Base-by-base conservation (phyloP, 192 early-diverging fungal species). In the Entomortierella lignicola region DNA sequence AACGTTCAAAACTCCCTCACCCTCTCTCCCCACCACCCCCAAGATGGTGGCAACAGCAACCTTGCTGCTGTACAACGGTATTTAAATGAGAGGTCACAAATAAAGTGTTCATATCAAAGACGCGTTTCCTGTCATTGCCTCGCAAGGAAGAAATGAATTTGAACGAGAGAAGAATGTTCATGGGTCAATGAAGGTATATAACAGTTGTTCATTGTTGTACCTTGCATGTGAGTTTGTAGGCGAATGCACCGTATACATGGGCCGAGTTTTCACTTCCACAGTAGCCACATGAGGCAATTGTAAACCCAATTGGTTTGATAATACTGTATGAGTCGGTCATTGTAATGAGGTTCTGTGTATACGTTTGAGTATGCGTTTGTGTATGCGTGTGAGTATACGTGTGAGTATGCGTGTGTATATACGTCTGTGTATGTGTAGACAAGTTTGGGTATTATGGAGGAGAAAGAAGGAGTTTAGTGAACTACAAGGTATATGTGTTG, bases 271-370 rank as follows among this genome's bases (percentile, higher is more conserved):
- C 75, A 8, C 56, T 43, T 23, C 68, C 67, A 50, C 75, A 79
- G 43, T 79, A 79, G 51, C 75, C 75, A 39, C 75, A 79, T 12
- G 75, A 79, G 31, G 75, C 75, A 32, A 79, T 62, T 30, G 75
- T 70, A 43, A 79, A 79, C 13, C 75, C 75, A 17, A 69, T 48
- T 55, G 75, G 75, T 32, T 69, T 69, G 37, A 79, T 64, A 51
- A 79, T 79, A 57, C 75, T 79, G 68, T 64, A 79, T 5, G 67
- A 47, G 29, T 70, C 75, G 4, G 75, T 64, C 75, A 79, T 79
- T 68, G 25, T 32, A 39, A 39, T 37, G 39, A 21, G 8, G 57
- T 59, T 23, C 1, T 20, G 17, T 15, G 44, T 37, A 37, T 10
- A 37, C 34, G 34, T 37, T 10, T 37, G n/a, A 20, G 57, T 59